Percentiles rank a stretch among this genome's conserved stretches.
These are phyloP conservation scores for Phylloporus sp. DNA, from an alignment of 768 basidiomycete genomes.

Conservation along the genomic window DNA sequence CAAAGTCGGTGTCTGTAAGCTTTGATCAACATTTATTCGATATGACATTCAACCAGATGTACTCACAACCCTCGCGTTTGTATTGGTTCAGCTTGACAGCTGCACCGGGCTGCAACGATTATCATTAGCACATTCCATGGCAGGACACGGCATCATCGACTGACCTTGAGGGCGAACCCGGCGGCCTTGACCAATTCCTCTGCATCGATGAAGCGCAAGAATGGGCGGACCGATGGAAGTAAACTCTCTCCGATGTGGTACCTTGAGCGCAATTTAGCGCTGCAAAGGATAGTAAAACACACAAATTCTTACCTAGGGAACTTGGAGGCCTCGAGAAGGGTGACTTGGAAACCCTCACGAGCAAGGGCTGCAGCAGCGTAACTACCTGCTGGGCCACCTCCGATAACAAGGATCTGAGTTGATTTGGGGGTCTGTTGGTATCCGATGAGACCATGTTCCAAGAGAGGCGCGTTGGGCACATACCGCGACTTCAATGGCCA, in stretches of 20 bases:
- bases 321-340: neutral
- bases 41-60: neutral
- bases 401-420: conserved; percentile 1
- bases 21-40: neutral
- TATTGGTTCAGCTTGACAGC: conserved; percentile 2
- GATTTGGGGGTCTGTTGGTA: neutral
- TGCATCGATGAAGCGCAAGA: neutral
- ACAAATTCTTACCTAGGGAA: neutral
- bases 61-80: conserved; percentile 34
- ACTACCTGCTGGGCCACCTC: conserved; percentile 1
- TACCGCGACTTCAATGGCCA: neutral
- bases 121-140: neutral
- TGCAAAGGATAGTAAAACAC: neutral
- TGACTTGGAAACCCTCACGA: neutral
- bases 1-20: neutral
- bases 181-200: neutral
- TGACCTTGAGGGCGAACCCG: neutral
- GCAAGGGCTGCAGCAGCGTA: conserved; percentile 2
- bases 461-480: neutral
- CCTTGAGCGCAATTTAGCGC: neutral
- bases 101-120: neutral
- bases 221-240: neutral
- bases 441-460: neutral
- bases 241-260: conserved; percentile 3
- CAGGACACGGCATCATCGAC: neutral